These are phyloP conservation scores for Yamadazyma epiphylla DNA, from an alignment of 1,139 yeast genomes.

Conservation along the genomic window DNA sequence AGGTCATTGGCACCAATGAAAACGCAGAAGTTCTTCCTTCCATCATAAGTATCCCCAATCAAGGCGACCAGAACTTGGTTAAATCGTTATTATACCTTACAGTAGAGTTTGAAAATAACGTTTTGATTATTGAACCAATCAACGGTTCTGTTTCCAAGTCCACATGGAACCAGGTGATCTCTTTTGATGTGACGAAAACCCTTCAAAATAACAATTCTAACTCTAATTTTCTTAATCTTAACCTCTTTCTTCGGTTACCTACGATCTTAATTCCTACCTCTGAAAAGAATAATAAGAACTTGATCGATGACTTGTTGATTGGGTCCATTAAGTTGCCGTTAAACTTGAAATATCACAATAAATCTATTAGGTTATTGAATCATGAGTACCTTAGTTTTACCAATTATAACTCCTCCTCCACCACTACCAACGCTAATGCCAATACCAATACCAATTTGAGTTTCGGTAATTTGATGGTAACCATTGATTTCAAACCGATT, in stretches of 20 bases:
- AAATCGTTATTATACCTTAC: constrained; percentile 65
- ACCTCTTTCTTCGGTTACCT: constrained; percentile 75
- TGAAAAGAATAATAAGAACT: constrained; percentile 26
- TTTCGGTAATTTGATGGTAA: constrained; percentile 48
- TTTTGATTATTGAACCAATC: constrained; percentile 77
- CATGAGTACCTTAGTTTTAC: constrained; percentile 45
- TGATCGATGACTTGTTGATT: constrained; percentile 38
- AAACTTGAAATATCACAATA: constrained; percentile 34
- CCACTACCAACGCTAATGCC: too few relatives aligned
- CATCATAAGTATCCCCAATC: constrained; percentile 54
- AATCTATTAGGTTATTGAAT: constrained; percentile 39
- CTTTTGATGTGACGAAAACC: constrained; percentile 80
- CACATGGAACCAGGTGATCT: constrained; percentile 80
- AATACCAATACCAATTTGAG: constrained; percentile 17
- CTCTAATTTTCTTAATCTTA: constrained; percentile 54
- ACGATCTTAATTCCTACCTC: constrained; percentile 53
- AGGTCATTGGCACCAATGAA: constrained; percentile 25
- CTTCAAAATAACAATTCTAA: constrained; percentile 16
- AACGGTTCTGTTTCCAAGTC: constrained; percentile 56
- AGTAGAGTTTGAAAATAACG: constrained; percentile 77
- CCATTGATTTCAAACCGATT: constrained; percentile 74
- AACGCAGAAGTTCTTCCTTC: constrained; percentile 59
- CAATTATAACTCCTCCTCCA: constrained; percentile 18
- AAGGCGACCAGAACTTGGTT: constrained; percentile 31
- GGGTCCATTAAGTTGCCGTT: constrained; percentile 44